Percentiles rank a stretch among this genome's conserved stretches.
Conservation (phyloP, 108 stramenopile species). For the Fragilariopsis cylindrus region DNA sequence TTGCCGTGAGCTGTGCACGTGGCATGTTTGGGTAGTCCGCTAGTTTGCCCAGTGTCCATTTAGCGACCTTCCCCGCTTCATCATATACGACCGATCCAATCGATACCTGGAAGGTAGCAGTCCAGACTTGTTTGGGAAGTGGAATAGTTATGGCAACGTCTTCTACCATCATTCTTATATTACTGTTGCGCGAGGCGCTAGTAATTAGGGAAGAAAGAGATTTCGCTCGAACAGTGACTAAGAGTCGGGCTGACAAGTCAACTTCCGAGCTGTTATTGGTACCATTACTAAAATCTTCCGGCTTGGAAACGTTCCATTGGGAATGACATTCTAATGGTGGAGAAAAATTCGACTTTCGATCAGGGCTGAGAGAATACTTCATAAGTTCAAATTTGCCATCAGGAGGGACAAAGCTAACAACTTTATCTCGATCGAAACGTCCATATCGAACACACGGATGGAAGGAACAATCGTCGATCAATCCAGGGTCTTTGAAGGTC, state of each 20-base stretch:
- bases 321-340: constrained; percentile 87
- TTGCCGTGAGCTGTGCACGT: constrained; percentile 31
- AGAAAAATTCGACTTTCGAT: constrained; percentile 40
- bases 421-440: constrained; percentile 89
- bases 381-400: constrained; percentile 98
- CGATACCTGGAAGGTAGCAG: constrained; percentile 79
- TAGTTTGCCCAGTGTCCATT: constrained; percentile 90
- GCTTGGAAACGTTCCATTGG: constrained; percentile 59
- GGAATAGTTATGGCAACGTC: constrained; percentile 91
- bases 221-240: constrained; percentile 54
- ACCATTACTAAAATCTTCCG: constrained; percentile 10
- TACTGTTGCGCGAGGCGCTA: constrained; percentile 57
- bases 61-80: constrained; percentile 95
- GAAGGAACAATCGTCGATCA: constrained; percentile 97
- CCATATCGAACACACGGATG: constrained; percentile 98
- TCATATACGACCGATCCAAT: constrained; percentile 88
- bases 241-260: constrained; percentile 46
- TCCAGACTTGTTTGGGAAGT: constrained; percentile 90
- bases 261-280: constrained; percentile 1
- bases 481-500: constrained; percentile 81
- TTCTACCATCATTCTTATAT: constrained; percentile 75
- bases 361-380: constrained; percentile 84
- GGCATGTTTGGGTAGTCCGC: constrained; percentile 43
- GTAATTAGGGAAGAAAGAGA: constrained; percentile 70
- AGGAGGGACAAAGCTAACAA: constrained; percentile 97